These are phyloP conservation scores for Liriodendron chinense DNA, from an alignment of 164 flowering plant species.

Conservation along the genomic window DNA sequence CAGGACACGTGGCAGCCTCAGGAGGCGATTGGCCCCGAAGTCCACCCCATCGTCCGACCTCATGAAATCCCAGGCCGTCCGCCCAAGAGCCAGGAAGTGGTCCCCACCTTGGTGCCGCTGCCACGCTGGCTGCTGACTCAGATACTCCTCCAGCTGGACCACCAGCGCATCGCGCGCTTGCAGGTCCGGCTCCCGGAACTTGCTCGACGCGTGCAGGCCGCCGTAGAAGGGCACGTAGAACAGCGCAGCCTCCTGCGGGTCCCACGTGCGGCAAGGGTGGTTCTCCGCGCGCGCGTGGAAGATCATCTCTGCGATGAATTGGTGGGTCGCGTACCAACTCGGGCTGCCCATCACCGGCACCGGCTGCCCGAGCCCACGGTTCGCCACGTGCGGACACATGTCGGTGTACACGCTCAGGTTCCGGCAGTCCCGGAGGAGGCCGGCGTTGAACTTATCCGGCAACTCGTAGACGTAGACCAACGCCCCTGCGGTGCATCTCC, in stretches of 20 bases:
- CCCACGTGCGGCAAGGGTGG: constrained; percentile 31
- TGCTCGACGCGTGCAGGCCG: constrained; percentile 44
- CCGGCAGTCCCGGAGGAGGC: constrained; percentile 36
- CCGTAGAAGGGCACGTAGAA: constrained; percentile 39
- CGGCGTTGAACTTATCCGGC: constrained; percentile 45
- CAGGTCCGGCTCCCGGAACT: constrained; percentile 34
- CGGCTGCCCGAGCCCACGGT: constrained; percentile 51
- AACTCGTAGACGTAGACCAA: constrained; percentile 40
- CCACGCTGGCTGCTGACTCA: constrained; percentile 38
- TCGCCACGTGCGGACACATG: constrained; percentile 59
- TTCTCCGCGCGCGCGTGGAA: constrained; percentile 38
- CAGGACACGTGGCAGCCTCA: constrained; percentile 23
- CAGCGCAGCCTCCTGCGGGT: constrained; percentile 15
- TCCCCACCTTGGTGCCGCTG: constrained; percentile 33
- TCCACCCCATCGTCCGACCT: constrained; percentile 37
- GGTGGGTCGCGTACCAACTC: constrained; percentile 55
- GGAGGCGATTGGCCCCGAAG: constrained; percentile 48
- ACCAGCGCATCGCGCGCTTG: constrained; percentile 35
- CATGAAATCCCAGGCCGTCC: constrained; percentile 63
- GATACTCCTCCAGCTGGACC: constrained; percentile 28
- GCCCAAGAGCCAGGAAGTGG: constrained; percentile 56
- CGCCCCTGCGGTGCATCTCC: constrained; percentile 7
- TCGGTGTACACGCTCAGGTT: constrained; percentile 44
- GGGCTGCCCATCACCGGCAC: constrained; percentile 4
- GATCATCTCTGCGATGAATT: constrained; percentile 56